Base-by-base conservation (phyloP, 345 rosid species). In the Eucalyptus paniculata region DNA sequence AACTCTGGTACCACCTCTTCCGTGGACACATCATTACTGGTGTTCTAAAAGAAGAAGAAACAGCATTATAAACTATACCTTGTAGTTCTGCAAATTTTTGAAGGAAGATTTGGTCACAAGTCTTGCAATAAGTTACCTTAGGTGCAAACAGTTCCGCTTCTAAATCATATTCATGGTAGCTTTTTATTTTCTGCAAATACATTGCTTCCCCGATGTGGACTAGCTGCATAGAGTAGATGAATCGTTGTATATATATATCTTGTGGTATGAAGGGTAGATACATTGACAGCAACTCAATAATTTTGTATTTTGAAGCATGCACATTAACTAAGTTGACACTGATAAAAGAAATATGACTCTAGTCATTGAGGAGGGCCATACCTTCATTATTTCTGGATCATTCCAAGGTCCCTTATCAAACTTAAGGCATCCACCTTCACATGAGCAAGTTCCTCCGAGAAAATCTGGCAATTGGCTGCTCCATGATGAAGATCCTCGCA, bases 321-420 rank as follows among this genome's bases (percentile, higher is more conserved):
- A 47, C 30, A 5, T 42, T 58, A 87, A 72, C 72, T 62, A 90
- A 40, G 32, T 87, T 3, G 42, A 37, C 45, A 37, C 88, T 60
- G 42, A 77, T 77, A 77, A 77, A 77, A 77, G 58, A 56, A 53
- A 89, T 77, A 77, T 13, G 30, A 88, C 30, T 80, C 72, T 45
- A 32, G 86, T 49, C 40, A 87, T 86, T 50, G 86, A 53, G 56
- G 44, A 90, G 89, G 83, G 82, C 88, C 94, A 47, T 93, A 97
- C 99, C 94, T 98, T 96, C 96, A 95, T 95, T 92, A 98, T 94
- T 88, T 94, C 97, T 16, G 94, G 94, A 90, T 97, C 95, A 88
- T 94, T 98, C 99, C 99, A 98, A 21, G 98, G 99, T 77, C 99
- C 99, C 90, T 95, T 98, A 89, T 95, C 94, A 50, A 97, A 96